These are phyloP conservation scores for Phytopythium helicoides DNA, from an alignment of 352 stramenopile species.

Conservation along the genomic window DNA sequence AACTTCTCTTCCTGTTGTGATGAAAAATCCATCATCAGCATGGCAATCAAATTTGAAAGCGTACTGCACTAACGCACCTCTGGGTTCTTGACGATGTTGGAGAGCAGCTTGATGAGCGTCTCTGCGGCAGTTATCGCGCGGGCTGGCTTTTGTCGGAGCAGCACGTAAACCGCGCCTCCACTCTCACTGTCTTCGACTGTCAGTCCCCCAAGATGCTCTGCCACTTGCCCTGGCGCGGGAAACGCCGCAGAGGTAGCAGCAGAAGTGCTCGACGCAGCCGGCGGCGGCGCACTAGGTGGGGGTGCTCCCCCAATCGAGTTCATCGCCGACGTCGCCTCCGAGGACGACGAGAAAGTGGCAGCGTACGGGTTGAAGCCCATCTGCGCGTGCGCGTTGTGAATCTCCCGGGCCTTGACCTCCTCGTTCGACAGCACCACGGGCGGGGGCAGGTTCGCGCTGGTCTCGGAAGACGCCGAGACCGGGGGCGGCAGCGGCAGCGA, in stretches of 20 bases:
- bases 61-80: conserved; percentile 35
- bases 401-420: conserved; percentile 59
- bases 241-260: conserved; percentile 16
- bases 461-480: conserved; percentile 2
- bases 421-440: conserved; percentile 49
- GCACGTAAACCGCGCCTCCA: conserved; percentile 50
- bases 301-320: conserved; percentile 37
- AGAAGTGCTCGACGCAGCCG: neutral
- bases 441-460: conserved; percentile 6
- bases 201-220: neutral
- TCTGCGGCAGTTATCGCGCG: conserved; percentile 52
- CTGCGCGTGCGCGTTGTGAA: conserved; percentile 49
- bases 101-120: conserved; percentile 70
- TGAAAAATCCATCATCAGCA: neutral
- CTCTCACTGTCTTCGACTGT: conserved; percentile 5
- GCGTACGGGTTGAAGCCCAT: conserved; percentile 77
- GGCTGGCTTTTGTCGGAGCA: conserved; percentile 51
- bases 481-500: conserved; percentile 11
- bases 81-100: conserved; percentile 61
- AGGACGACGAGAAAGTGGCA: conserved; percentile 62
- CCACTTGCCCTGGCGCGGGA: conserved; percentile 7
- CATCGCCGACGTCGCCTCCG: conserved; percentile 48
- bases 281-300: neutral
- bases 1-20: conserved; percentile 64
- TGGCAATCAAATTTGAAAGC: neutral